Base-by-base conservation (phyloP, 2,329 filamentous ascomycete genomes). In the Pleoardoris graminearum region DNA sequence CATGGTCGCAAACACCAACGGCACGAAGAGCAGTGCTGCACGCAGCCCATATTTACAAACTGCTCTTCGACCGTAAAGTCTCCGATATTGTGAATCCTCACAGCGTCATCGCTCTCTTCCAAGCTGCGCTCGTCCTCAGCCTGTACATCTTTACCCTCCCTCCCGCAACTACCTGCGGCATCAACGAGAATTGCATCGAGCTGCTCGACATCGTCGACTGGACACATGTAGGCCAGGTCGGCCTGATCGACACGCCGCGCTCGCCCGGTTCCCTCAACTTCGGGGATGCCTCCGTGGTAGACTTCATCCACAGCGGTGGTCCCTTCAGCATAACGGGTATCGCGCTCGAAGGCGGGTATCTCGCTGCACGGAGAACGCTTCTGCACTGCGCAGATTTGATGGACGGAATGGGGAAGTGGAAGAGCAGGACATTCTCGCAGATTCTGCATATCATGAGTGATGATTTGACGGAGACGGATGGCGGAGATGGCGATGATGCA, bases 391-490 rank as follows among this genome's bases (percentile, higher is more conserved):
- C 79, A 3, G 75, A 77, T 36, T 67, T 82, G 12, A 74, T 82
- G 64, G 80, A 82, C 50, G 80, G 80, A 35, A 77, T 80, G 45
- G 79, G 78, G 12, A 75, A 78, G 30, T 80, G 80, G 78, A 79
- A 77, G 56, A 75, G 77, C 37, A 71, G 76, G 50, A 79, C 79
- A 2, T 79, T 80, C 57, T 78, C 75, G 3, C 76, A 80, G 57
- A 79, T 82, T 45, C 62, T 82, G 43, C 77, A 80, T 57, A 82
- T 81, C 23, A 82, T 82, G 80, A 81, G 79, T 59, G 80, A 82
- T 68, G 74, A 76, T 52, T 57, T 77, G 36, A 74, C 75, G 21
- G 75, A 77, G 49, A 58, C 62, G 33, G 67, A 69, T 12, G 50
- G 32, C 11, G 25, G 22, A n/a, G 60, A 65, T 49, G 60, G 59